Conservation (phyloP, 768 basidiomycete species). For the Panaeolus papilionaceus region DNA sequence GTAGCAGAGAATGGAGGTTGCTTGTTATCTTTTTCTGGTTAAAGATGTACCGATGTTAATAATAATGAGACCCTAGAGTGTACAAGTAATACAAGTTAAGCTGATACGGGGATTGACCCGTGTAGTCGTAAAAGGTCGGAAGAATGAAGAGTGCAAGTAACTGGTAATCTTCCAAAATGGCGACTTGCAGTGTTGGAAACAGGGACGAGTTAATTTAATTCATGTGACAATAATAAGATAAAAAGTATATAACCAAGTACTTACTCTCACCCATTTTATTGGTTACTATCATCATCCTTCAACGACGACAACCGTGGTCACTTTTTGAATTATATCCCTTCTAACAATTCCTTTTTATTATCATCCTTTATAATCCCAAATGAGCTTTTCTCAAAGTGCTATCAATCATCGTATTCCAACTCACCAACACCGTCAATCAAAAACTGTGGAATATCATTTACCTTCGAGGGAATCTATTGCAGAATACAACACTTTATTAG, state of each 20-base stretch:
- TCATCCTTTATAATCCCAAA: slow-evolving; percentile 24
- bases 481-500: slow-evolving; percentile 77
- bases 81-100: neutral
- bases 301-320: neutral
- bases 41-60: neutral
- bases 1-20: neutral
- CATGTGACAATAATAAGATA: neutral
- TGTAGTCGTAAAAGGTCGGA: neutral
- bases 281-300: neutral
- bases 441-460: slow-evolving; percentile 78
- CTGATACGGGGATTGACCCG: neutral
- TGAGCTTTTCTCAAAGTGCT: slow-evolving; percentile 53
- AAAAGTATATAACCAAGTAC: neutral
- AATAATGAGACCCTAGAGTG: too few species aligned
- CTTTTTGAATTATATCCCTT: neutral
- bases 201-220: neutral
- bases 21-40: neutral
- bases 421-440: slow-evolving; percentile 55
- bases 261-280: neutral
- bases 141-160: neutral
- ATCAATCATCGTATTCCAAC: slow-evolving; percentile 47
- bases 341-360: neutral
- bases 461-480: slow-evolving; percentile 79
- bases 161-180: neutral
- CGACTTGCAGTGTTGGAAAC: neutral